Conservation (phyloP, 192 early-diverging fungal genomes). For the Coemansia sp. region DNA sequence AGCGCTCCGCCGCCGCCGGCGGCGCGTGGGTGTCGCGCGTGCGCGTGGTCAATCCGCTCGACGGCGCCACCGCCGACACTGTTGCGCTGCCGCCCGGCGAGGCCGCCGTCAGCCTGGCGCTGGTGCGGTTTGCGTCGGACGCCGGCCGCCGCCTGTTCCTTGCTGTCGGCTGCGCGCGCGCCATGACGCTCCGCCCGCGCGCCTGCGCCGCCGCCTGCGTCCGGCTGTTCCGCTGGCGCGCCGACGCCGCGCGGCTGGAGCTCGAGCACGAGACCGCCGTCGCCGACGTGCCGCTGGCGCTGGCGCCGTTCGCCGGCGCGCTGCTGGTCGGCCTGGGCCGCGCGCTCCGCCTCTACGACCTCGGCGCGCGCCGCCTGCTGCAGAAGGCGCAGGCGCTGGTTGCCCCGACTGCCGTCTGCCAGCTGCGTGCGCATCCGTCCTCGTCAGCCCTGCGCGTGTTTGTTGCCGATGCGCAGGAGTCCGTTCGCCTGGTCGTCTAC, state of each 20-base stretch:
- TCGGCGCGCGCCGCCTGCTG: slow-evolving; percentile 88
- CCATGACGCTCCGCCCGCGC: slow-evolving; percentile 68
- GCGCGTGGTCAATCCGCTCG: slow-evolving; percentile 77
- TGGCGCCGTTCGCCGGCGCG: slow-evolving; percentile 84
- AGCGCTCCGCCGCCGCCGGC: slow-evolving; percentile 58
- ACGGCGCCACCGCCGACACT: slow-evolving; percentile 65
- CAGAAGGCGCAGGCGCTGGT: slow-evolving; percentile 76
- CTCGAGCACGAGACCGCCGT: slow-evolving; percentile 79
- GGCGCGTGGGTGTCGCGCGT: slow-evolving; percentile 90
- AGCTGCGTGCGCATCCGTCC: slow-evolving; percentile 68
- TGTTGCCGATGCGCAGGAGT: slow-evolving; percentile 86
- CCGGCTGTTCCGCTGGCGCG: slow-evolving; percentile 69
- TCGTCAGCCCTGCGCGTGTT: slow-evolving; percentile 72
- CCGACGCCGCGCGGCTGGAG: slow-evolving; percentile 67
- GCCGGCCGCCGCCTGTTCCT: slow-evolving; percentile 51
- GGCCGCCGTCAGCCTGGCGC: slow-evolving; percentile 76
- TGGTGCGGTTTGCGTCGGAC: slow-evolving; percentile 61
- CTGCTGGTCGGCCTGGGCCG: slow-evolving; percentile 88
- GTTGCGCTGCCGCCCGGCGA: slow-evolving; percentile 83
- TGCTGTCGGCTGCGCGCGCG: slow-evolving; percentile 81
- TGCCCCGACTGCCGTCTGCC: slow-evolving; percentile 67
- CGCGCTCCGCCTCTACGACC: slow-evolving; percentile 86
- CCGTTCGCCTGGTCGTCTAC: slow-evolving; percentile 77
- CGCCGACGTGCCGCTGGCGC: slow-evolving; percentile 68
- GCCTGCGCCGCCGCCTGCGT: slow-evolving; percentile 70